A percentile compares a stretch with the other conserved stretches of the same genome.
Evolutionary conservation across 2,329 filamentous ascomycete species (phyloP).

Genomic region (Mycogone perniciosa): DNA sequence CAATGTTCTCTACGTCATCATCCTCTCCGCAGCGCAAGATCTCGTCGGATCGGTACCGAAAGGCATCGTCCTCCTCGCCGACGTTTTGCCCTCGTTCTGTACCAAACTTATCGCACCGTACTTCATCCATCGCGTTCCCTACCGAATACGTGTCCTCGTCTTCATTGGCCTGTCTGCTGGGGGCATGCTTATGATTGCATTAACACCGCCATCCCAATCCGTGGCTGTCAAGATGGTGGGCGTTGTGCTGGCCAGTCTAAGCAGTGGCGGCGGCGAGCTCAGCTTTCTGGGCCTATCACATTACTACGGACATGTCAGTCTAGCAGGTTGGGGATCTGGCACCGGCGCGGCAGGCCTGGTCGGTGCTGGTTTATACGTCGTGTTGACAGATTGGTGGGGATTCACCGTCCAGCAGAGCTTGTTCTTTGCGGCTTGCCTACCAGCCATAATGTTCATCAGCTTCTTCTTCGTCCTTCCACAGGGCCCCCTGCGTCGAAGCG

Average conservation of each 20-base stretch:
- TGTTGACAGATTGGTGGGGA: slow-evolving; percentile 73
- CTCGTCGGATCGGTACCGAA: slow-evolving; percentile 91
- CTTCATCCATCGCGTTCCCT: slow-evolving; percentile 84
- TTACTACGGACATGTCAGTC: slow-evolving; percentile 80
- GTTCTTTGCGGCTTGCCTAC: slow-evolving; percentile 71
- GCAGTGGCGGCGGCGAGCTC: slow-evolving; percentile 80
- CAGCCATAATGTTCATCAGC: slow-evolving; percentile 72
- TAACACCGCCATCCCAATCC: slow-evolving; percentile 61
- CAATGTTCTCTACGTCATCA: slow-evolving; percentile 96
- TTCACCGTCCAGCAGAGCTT: slow-evolving; percentile 69
- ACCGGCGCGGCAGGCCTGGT: slow-evolving; percentile 84
- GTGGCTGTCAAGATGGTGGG: slow-evolving; percentile 73
- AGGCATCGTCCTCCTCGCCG: slow-evolving; percentile 84
- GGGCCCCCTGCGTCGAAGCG: slow-evolving; percentile 51
- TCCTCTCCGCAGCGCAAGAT: slow-evolving; percentile 90
- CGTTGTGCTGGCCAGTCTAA: slow-evolving; percentile 77
- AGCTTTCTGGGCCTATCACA: slow-evolving; percentile 89
- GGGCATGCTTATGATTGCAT: slow-evolving; percentile 84
- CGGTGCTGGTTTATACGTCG: slow-evolving; percentile 80
- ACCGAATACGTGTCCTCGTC: slow-evolving; percentile 64
- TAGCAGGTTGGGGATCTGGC: slow-evolving; percentile 88
- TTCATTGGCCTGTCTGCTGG: slow-evolving; percentile 70
- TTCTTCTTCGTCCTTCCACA: slow-evolving; percentile 79
- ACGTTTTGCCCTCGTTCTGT: slow-evolving; percentile 83
- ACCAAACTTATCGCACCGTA: slow-evolving; percentile 88